These are phyloP conservation scores for Solanum arcanum DNA, from an alignment of 257 asterid genomes.

Conservation along the genomic window DNA sequence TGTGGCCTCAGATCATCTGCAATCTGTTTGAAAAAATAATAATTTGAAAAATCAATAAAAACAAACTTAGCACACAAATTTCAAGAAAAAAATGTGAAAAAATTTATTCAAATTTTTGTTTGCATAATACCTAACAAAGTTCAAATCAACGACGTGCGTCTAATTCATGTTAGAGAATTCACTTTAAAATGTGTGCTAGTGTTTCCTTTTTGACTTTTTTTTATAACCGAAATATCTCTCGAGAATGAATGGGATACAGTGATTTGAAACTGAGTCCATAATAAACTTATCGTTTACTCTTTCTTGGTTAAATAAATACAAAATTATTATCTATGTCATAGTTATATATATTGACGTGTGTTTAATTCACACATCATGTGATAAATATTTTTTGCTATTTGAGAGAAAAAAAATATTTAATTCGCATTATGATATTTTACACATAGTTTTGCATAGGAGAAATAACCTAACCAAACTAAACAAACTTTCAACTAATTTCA, in stretches of 20 bases:
- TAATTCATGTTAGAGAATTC: neutral
- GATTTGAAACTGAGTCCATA: neutral
- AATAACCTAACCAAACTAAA: neutral
- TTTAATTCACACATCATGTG: neutral
- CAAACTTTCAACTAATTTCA: neutral
- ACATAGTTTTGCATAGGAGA: neutral
- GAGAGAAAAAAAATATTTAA: neutral
- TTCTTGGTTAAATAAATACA: neutral
- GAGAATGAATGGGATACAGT: neutral
- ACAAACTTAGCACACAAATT: neutral
- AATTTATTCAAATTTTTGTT: neutral
- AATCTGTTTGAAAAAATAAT: slow-evolving; percentile 29
- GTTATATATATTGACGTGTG: neutral
- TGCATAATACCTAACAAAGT: neutral
- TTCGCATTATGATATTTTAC: neutral
- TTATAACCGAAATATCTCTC: neutral
- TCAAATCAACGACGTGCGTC: neutral
- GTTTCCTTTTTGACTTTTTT: neutral
- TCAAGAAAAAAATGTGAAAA: neutral
- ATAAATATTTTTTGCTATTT: neutral
- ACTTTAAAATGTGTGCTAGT: neutral
- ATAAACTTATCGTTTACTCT: neutral
- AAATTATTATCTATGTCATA: neutral
- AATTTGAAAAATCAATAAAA: neutral
- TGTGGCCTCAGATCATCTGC: slow-evolving; percentile 61